phyloP scores from a whole-genome alignment of 2,329 filamentous ascomycete species.

The Talaromyces sp. region DNA sequence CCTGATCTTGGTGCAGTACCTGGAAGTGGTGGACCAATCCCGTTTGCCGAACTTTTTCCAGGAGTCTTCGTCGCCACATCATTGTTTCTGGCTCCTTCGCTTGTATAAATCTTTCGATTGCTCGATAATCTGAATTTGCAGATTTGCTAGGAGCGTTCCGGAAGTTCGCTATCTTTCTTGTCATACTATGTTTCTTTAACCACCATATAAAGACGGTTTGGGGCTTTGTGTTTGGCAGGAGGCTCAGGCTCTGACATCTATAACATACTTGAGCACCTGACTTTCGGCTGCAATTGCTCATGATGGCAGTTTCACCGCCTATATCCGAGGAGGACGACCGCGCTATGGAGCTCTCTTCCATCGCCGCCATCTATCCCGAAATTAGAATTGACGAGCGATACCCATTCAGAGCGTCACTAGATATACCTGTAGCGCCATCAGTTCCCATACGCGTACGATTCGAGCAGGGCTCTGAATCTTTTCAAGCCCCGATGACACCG shows the following conservation, averaged over 20 bases:
- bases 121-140: background rate
- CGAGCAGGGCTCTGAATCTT: slow-evolving; percentile 33
- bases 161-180: background rate
- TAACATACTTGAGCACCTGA: background rate
- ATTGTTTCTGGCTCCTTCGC: slow-evolving; percentile 1
- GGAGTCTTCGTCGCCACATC: slow-evolving; percentile 14
- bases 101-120: background rate
- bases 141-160: background rate
- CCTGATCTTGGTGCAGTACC: slow-evolving; percentile 7
- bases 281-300: background rate
- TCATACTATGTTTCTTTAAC: slow-evolving; percentile 13
- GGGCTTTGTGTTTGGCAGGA: background rate
- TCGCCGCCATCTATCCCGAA: slow-evolving; percentile 62
- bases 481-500: slow-evolving; percentile 37
- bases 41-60: background rate
- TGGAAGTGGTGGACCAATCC: slow-evolving; percentile 11
- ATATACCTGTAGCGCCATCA: slow-evolving; percentile 54
- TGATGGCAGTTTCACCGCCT: slow-evolving; percentile 7
- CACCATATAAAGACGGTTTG: background rate
- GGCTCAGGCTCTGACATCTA: background rate
- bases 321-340: slow-evolving; percentile 51
- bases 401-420: slow-evolving; percentile 51
- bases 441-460: slow-evolving; percentile 50
- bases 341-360: slow-evolving; percentile 55
- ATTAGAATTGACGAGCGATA: slow-evolving; percentile 47